Base-by-base conservation (phyloP, 2,329 filamentous ascomycete genomes). In the Trichophyton equinum region DNA sequence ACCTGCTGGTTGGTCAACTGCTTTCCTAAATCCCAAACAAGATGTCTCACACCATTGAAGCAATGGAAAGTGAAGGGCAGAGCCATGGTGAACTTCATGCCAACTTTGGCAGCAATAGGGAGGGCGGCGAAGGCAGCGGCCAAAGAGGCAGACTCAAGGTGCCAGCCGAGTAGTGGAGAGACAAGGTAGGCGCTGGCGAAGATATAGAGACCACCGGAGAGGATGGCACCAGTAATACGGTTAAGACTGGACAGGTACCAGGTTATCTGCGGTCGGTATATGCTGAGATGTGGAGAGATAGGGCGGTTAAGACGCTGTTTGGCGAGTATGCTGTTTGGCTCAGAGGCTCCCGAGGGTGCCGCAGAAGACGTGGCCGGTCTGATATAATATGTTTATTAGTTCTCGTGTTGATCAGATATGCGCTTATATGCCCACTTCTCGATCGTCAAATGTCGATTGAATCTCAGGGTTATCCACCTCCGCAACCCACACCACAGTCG, bases 201-300 rank as follows among this genome's bases (percentile, higher is more conserved):
- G 72, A 84, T 75, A 81, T 96, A 96, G 65, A 95, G 81, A 57
- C 79, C 76, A 65, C 86, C 88, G 63, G 85, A 86, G 67, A 95
- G 81, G 63, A 81, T 75, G 71, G 81, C 77, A 69, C 89, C 91
- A n/a, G 89, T 92, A 77, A 96, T 84, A 70, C 91, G 90, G 79
- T 91, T 88, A 76, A 89, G 81, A 62, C 79, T 84, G 68, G 85
- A 85, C 67, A 81, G 81, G 75, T 89, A 86, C 86, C 86, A 96
- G 68, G 89, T 94, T 77, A 96, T 88, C 75, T 89, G 85, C 63
- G 87, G 83, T 74, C 84, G 82, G 85, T 96, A 96, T 82, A 95
- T 91, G 70, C 77, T 74, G 65, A 96, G 83, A 73, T 96, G 91
- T 60, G 91, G 91, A 53, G 89, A 82, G 68, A 96, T 81, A 72